Conservation (phyloP, 1,284 basidiomycete genomes). For the Melampsora larici-populina region DNA sequence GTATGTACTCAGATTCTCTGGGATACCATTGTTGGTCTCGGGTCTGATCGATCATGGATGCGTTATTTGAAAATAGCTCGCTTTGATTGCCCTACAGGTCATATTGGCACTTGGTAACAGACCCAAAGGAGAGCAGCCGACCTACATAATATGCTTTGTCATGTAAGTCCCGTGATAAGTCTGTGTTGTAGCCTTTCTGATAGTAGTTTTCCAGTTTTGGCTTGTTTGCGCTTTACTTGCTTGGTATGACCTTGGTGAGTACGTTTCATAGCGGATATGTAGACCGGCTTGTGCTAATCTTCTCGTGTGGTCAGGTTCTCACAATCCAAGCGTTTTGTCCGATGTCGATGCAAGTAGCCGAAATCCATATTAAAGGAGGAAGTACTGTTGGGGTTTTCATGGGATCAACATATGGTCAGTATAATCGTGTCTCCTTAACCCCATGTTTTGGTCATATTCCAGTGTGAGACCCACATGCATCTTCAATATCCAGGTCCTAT, state of each 20-base stretch:
- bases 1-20: not conserved
- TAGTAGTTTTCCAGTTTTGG: slow-evolving; percentile 21
- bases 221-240: slow-evolving; percentile 38
- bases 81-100: slow-evolving; percentile 58
- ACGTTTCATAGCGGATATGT: not conserved
- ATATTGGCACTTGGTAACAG: slow-evolving; percentile 84
- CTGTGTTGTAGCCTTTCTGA: not conserved
- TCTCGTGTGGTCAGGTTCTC: slow-evolving; percentile 13
- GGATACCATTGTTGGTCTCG: not conserved
- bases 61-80: slow-evolving; percentile 8
- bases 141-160: slow-evolving; percentile 78
- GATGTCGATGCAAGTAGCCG: slow-evolving; percentile 13
- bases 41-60: no score
- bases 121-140: slow-evolving; percentile 83
- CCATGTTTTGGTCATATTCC: not conserved
- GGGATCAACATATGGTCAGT: slow-evolving; percentile 42
- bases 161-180: slow-evolving; percentile 51
- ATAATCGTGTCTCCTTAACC: not conserved
- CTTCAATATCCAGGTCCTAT: slow-evolving; percentile 62
- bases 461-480: not conserved
- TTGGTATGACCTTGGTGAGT: slow-evolving; percentile 41
- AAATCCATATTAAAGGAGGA: slow-evolving; percentile 9
- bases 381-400: slow-evolving; percentile 14
- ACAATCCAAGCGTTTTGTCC: slow-evolving; percentile 42
- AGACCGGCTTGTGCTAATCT: not conserved